phyloP scores from a whole-genome alignment of 805 yeast species.

The Pichia kluyveri region DNA sequence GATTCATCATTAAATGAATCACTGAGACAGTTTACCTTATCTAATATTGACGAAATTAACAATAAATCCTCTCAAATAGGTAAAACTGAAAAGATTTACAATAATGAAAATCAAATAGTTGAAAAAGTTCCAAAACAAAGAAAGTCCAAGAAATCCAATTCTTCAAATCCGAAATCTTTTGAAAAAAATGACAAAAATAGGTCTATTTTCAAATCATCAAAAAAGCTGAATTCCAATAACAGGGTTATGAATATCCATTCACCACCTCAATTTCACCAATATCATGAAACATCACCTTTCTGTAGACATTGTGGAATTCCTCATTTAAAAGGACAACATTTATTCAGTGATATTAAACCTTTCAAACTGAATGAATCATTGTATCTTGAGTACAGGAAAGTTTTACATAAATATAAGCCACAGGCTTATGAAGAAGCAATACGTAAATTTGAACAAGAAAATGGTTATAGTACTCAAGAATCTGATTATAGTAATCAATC shows the following conservation, averaged over 20 bases:
- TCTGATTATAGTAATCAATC: background rate
- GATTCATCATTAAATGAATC: too few species aligned
- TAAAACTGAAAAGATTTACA: too few species aligned
- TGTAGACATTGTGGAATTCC: conserved; percentile 2
- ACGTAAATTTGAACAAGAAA: background rate
- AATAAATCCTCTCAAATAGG: too few species aligned
- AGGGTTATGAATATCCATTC: background rate
- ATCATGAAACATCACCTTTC: background rate
- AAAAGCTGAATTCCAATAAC: background rate
- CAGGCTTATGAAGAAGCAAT: background rate
- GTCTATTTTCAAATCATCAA: background rate
- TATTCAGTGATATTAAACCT: background rate
- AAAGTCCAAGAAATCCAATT: too few species aligned
- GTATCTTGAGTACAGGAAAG: background rate
- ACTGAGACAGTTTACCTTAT: too few species aligned
- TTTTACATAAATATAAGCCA: background rate
- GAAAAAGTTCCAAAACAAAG: too few species aligned
- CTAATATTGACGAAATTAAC: too few species aligned
- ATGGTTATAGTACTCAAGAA: too few species aligned
- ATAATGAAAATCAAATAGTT: too few species aligned
- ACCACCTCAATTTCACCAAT: background rate
- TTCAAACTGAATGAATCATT: background rate
- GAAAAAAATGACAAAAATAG: background rate
- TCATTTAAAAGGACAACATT: background rate
- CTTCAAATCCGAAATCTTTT: too few species aligned